phyloP scores from a whole-genome alignment of 495 filamentous ascomycete species.

The Talaromyces wortmannii region DNA sequence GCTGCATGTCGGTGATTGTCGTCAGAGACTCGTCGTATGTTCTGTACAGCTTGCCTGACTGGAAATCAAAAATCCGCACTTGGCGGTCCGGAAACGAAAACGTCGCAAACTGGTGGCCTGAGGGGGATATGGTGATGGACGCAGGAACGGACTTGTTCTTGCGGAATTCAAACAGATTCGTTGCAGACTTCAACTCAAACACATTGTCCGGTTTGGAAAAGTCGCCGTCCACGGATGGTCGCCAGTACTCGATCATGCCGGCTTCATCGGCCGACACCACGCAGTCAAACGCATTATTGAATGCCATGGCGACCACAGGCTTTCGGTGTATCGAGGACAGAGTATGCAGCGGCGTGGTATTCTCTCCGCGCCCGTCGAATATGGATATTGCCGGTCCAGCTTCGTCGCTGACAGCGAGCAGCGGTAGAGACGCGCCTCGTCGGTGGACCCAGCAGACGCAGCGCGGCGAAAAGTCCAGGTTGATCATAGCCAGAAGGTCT shows the following conservation, averaged over 20 bases:
- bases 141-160: conserved; percentile 83
- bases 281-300: conserved; percentile 84
- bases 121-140: conserved; percentile 81
- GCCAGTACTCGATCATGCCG: conserved; percentile 98
- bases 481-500: conserved; percentile 78
- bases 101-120: conserved; percentile 76
- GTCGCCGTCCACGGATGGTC: conserved; percentile 46
- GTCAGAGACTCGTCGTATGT: conserved; percentile 90
- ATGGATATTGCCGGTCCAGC: conserved; percentile 64
- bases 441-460: conserved; percentile 91
- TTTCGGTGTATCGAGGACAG: conserved; percentile 69
- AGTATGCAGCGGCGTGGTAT: conserved; percentile 62
- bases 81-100: conserved; percentile 92
- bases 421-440: conserved; percentile 76
- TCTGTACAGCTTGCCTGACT: conserved; percentile 76
- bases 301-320: conserved; percentile 75
- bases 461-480: conserved; percentile 64
- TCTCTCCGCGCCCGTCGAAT: conserved; percentile 86
- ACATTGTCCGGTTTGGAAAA: conserved; percentile 92
- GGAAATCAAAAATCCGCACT: conserved; percentile 88
- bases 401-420: conserved; percentile 86
- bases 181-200: conserved; percentile 85
- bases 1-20: conserved; percentile 88
- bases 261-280: conserved; percentile 82
- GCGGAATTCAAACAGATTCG: conserved; percentile 94